Evolutionary conservation across 495 filamentous ascomycete genomes (phyloP).

Genomic region (Tirmania nivea): DNA sequence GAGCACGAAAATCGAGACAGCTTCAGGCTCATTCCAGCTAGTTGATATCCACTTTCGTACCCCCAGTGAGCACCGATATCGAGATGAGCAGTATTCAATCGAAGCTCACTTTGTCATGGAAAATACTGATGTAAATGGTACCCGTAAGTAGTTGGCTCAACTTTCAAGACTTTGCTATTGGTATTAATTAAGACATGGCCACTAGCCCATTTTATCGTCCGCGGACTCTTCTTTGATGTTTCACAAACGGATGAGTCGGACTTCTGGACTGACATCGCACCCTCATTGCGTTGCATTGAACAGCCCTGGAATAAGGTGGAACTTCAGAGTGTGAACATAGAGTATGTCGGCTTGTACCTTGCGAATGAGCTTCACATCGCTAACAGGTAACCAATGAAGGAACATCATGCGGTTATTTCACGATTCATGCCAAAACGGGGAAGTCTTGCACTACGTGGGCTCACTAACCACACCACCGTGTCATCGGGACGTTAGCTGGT

Average conservation of each 20-base stretch:
- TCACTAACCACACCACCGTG: constrained; percentile 51
- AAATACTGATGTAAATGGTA: constrained; percentile 3
- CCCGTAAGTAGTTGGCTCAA: too few relatives aligned
- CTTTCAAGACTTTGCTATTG: too few relatives aligned
- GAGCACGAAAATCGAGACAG: too few relatives aligned
- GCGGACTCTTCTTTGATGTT: constrained; percentile 39
- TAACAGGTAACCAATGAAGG: background rate
- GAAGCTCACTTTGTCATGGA: constrained; percentile 47
- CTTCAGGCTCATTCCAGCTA: too few relatives aligned
- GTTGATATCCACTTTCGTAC: constrained; percentile 46
- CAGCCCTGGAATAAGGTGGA: background rate
- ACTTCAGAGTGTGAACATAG: background rate
- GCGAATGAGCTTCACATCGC: too few relatives aligned
- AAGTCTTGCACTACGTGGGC: constrained; percentile 29
- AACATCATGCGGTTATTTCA: constrained; percentile 1
- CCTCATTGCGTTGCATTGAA: background rate
- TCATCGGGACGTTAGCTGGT: constrained; percentile 37
- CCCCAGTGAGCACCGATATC: constrained; percentile 41
- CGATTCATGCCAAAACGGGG: background rate
- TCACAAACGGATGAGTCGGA: background rate
- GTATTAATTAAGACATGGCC: too few relatives aligned
- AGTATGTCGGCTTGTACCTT: background rate
- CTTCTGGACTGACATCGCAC: background rate
- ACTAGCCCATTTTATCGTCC: constrained; percentile 25
- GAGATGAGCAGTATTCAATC: constrained; percentile 29